Conservation (phyloP, 73 alveolate genomes). For the Stentor coeruleus region DNA sequence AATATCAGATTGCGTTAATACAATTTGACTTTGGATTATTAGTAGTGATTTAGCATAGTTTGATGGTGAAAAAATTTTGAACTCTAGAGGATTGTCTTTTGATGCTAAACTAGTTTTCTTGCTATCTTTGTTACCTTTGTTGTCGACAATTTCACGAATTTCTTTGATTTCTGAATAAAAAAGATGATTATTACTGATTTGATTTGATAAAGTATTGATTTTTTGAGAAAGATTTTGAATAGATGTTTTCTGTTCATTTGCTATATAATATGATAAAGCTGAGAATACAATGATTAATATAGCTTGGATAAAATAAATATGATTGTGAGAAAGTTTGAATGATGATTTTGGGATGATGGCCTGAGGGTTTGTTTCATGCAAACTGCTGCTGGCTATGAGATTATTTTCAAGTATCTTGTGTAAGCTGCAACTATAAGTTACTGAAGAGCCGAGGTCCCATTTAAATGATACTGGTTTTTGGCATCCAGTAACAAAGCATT, state of each 20-base stretch:
- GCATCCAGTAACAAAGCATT: not conserved
- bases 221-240: not conserved
- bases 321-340: not conserved
- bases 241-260: not conserved
- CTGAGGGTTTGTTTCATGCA: not conserved
- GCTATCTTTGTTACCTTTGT: not conserved
- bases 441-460: not conserved
- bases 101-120: not conserved
- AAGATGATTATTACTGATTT: no score
- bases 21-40: not conserved
- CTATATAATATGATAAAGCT: not conserved
- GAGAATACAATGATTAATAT: not conserved
- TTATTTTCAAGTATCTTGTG: not conserved
- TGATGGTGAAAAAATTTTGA: not conserved
- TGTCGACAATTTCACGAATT: not conserved
- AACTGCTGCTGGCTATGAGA: no score
- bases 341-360: not conserved
- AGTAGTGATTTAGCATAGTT: not conserved
- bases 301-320: no score
- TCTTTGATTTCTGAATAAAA: not conserved
- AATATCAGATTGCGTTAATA: not conserved
- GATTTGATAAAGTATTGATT: not conserved
- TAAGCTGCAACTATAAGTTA: not conserved
- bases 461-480: not conserved
- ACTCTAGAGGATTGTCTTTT: not conserved